Evolutionary conservation across 169 alveolate genomes (phyloP).

Genomic region (Cryptosporidium xiaoi): DNA sequence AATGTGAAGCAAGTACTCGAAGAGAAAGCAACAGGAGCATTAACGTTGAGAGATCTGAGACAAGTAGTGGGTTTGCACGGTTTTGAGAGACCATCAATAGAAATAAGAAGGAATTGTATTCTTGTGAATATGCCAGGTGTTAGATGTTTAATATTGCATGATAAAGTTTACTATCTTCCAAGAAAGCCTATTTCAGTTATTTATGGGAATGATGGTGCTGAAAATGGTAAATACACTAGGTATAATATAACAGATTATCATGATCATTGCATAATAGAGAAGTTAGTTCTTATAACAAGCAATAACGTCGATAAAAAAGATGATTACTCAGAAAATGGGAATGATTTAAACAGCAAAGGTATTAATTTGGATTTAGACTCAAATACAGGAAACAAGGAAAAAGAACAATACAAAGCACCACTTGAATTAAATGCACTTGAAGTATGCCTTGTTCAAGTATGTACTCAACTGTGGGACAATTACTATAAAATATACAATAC

Average conservation of each 20-base stretch:
- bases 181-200: not conserved
- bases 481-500: constrained; percentile 77
- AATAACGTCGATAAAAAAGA: too few species aligned
- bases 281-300: not conserved
- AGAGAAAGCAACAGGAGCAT: constrained; percentile 70
- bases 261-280: constrained; percentile 52
- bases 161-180: constrained; percentile 68
- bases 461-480: constrained; percentile 77
- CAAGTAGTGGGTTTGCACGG: constrained; percentile 72
- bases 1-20: constrained; percentile 52
- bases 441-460: constrained; percentile 79
- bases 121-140: constrained; percentile 74
- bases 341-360: not conserved
- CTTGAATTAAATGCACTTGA: constrained; percentile 80
- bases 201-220: not conserved
- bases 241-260: not conserved
- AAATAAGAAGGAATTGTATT: constrained; percentile 67
- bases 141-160: constrained; percentile 72
- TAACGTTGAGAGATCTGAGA: constrained; percentile 62
- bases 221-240: not conserved
- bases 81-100: constrained; percentile 70
- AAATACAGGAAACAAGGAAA: not conserved
- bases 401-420: constrained; percentile 38
- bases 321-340: not conserved
- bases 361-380: not conserved